These are phyloP conservation scores for Metrosideros polymorpha DNA, from an alignment of 441 rosid species.

Conservation along the genomic window DNA sequence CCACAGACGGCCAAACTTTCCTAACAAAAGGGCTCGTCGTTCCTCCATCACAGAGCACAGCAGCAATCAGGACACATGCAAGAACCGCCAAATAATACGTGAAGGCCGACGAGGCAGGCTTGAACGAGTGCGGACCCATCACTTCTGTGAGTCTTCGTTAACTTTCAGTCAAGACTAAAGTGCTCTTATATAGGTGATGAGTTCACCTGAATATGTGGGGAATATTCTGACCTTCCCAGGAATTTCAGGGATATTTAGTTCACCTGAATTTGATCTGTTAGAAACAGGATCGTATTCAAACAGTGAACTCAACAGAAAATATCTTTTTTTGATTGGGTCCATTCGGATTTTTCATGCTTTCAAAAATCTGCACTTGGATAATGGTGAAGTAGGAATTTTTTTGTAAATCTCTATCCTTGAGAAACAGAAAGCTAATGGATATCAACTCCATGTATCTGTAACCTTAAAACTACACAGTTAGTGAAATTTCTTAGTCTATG, in stretches of 20 bases:
- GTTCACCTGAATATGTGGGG: not conserved
- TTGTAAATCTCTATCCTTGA: not conserved
- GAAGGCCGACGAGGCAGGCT: not conserved
- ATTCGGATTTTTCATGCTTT: not conserved
- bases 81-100: not conserved
- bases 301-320: not conserved
- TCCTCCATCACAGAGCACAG: slow-evolving; percentile 33
- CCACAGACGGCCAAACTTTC: slow-evolving; percentile 16
- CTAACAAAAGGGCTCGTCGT: slow-evolving; percentile 44
- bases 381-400: not conserved
- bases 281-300: not conserved
- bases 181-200: not conserved
- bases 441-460: not conserved
- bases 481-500: not conserved
- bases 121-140: not conserved
- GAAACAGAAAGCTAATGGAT: not conserved
- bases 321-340: not conserved
- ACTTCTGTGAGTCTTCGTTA: not conserved
- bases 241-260: not conserved
- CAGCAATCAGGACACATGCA: not conserved
- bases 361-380: not conserved
- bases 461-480: not conserved
- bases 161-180: not conserved
- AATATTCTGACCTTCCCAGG: not conserved
- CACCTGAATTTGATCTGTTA: not conserved